Conservation (phyloP, 192 early-diverging fungal species). For the Coemansia sp. region DNA sequence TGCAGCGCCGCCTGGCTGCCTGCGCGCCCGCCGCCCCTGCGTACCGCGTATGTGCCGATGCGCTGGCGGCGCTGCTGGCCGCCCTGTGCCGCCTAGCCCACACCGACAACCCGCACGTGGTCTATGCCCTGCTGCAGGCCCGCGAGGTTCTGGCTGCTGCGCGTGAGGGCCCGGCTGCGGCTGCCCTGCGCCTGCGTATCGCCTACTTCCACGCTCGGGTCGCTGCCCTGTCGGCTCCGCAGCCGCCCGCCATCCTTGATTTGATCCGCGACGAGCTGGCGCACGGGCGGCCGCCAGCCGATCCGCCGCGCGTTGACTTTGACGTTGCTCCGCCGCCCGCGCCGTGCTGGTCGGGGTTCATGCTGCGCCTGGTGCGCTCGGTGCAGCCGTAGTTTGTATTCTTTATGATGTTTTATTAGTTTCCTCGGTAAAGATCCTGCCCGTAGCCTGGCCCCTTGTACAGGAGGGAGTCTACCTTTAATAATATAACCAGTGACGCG, state of each 20-base stretch:
- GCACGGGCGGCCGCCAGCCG: background rate
- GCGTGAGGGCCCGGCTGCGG: constrained; percentile 6
- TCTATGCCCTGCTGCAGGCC: constrained; percentile 41
- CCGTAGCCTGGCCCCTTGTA: too few relatives aligned
- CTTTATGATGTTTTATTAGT: too few relatives aligned
- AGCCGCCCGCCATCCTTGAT: constrained; percentile 25
- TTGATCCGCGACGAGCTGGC: constrained; percentile 21
- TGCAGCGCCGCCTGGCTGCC: too few relatives aligned
- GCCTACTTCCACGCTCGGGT: constrained; percentile 46
- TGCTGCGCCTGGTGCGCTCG: constrained; percentile 44
- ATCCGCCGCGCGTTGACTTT: background rate
- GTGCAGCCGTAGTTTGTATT: too few relatives aligned
- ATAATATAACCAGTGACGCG: too few relatives aligned
- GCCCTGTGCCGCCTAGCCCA: constrained; percentile 26
- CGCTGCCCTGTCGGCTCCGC: constrained; percentile 25
- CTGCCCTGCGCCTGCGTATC: constrained; percentile 30
- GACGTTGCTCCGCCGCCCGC: background rate
- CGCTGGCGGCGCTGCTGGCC: constrained; percentile 22
- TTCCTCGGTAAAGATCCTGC: too few relatives aligned
- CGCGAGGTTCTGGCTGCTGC: constrained; percentile 13
- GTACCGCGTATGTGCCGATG: constrained; percentile 25
- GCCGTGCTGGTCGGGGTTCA: constrained; percentile 20
- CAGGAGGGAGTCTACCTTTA: too few relatives aligned
- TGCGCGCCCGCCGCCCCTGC: constrained; percentile 16
- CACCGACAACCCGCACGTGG: constrained; percentile 43